Base-by-base conservation (phyloP, 306 rosid species). In the Clitoria ternatea region DNA sequence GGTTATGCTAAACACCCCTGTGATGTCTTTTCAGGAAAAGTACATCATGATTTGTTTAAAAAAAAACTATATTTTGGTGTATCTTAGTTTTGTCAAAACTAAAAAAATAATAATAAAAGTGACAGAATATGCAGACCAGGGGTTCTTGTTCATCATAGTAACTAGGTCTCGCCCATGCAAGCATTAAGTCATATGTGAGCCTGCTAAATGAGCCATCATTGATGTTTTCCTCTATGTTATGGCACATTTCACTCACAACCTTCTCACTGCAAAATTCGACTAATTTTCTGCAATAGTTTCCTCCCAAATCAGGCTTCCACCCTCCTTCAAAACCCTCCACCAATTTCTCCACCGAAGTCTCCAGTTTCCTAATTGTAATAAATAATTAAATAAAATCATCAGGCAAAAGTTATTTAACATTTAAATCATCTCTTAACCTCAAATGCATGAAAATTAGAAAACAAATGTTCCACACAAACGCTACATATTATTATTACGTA, bases 141-240 rank as follows among this genome's bases (percentile, higher is more conserved):
- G 17, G 30, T 3, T 77, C 44, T 8, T 85, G 76, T 35, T 87
- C 84, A 2, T 86, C 85, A 7, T 84, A 76, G 61, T 66, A 77
- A 55, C 79, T 67, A 27, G 97, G 97, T 48, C 75, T 82, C 86
- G 89, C 92, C 97, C 97, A 94, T 3, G 96, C 92, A 9, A 94
- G 87, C 99, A 94, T 94, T 85, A 85, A 70, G 61, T 91, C 92
- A 57, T 83, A 89, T 0, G 96, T 85, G 67, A 87, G 79, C 61
- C 96, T 88, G 75, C 80, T 80, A 55, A 87, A 89, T 8, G 82
- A 84, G 2, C 91, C 91, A 75, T 79, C 76, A 5, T 14, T 80
- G 48, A 94, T 86, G 17, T 82, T 84, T 74, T 80, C 87, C 47
- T 83, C 78, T 7, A 86, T 42, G 57, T 69, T 83, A 20, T 40